Base-by-base conservation (phyloP, 257 asterid species). In the Nicotiana knightiana region DNA sequence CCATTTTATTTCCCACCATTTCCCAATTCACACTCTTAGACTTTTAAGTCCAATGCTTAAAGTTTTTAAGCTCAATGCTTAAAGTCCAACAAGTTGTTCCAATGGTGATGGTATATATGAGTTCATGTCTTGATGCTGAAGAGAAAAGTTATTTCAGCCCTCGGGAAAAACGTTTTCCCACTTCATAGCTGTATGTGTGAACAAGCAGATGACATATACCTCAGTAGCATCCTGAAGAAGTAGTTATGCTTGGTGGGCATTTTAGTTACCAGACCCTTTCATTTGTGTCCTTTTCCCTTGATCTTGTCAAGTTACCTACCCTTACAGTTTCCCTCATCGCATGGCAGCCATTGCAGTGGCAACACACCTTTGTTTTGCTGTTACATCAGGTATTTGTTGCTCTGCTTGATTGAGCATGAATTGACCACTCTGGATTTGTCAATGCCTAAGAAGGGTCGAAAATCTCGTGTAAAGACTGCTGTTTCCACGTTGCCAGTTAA, bases 151-250 rank as follows among this genome's bases (percentile, higher is more conserved):
- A 64, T 28, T 64, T n/a, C 70, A 1, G 39, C 7, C 18, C 6
- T 30, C 30, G 9, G 2, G 39, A 10, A 28, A 64, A 28, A 17
- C 10, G 4, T 28, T 64, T 64, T 1, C 37, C 58, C n/a, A 71
- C 80, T 43, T 68, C 80, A 37, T 21, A 30, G 55, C 26, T 66
- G 33, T 61, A 54, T 58, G 58, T 81, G 77, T 76, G 83, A 84
- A 62, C 61, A 82, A 54, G 76, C 68, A 58, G 84, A 58, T 51
- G 85, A 66, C 84, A 48, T n/a, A n/a, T 81, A 53, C 71, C 43
- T 16, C 13, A 6, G 30, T 83, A 77, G 86, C 88, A 1, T 88
- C 89, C 65, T 63, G 76, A 1, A 67, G 84, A 80, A 77, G 82
- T 55, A 54, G 55, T 75, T 51, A 21, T 6, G 0, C 63, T 75